Evolutionary conservation across 495 filamentous ascomycete genomes (phyloP).

Genomic region (Durotheca rogersii): DNA sequence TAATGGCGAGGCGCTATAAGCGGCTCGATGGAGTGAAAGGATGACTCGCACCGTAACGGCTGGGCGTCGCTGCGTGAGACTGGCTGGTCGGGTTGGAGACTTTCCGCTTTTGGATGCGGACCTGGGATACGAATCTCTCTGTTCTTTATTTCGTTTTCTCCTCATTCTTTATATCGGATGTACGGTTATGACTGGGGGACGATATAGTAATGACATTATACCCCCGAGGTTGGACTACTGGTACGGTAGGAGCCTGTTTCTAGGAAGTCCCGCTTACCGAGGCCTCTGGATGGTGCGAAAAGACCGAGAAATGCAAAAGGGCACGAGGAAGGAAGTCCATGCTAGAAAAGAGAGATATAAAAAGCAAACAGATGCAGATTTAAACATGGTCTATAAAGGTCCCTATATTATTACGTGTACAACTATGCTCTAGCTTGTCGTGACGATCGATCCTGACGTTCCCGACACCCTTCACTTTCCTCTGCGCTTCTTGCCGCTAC

Average conservation of each 20-base stretch:
- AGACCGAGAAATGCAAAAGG: neutral
- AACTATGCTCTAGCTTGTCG: slow-evolving; percentile 14
- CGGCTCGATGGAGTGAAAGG: neutral
- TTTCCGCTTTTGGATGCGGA: neutral
- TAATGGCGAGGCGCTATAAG: too few species aligned
- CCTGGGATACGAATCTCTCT: too few species aligned
- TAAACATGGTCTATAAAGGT: slow-evolving; percentile 34
- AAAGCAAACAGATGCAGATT: slow-evolving; percentile 16
- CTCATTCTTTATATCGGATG: slow-evolving; percentile 16
- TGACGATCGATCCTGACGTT: slow-evolving; percentile 2
- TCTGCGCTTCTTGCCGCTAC: slow-evolving; percentile 28
- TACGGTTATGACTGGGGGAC: slow-evolving; percentile 26
- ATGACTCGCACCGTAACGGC: neutral
- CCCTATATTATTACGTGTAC: slow-evolving; percentile 10
- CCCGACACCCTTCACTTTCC: slow-evolving; percentile 28
- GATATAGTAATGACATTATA: neutral
- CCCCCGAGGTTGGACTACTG: neutral
- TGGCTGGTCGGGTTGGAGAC: neutral
- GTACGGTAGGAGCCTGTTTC: neutral
- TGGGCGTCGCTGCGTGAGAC: neutral
- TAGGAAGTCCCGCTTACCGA: too few species aligned
- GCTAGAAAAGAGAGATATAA: slow-evolving; percentile 1
- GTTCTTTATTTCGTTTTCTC: slow-evolving; percentile 15
- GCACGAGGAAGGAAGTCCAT: neutral
- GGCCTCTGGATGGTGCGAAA: neutral